Base-by-base conservation (phyloP, 2,329 filamentous ascomycete species). In the Pyrenophora tritici-repentis region DNA sequence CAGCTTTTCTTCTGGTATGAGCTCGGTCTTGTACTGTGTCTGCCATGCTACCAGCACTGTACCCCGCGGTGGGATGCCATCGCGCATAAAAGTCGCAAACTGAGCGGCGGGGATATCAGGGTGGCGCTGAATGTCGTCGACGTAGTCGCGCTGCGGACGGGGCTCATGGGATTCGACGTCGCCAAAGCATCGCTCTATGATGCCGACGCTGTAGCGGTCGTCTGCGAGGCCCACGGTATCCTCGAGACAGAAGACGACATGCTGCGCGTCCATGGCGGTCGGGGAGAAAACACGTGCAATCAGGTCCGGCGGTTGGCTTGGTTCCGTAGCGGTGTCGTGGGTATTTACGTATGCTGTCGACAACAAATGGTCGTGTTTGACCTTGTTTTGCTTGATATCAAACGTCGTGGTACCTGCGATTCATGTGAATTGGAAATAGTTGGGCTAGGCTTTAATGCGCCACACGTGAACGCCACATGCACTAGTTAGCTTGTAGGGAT, bases 1-100 rank as follows among this genome's bases (percentile, higher is more conserved):
- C 36, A 85, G 70, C 18, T 78, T 74, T 9, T 75, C 59, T 41
- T 74, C 71, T 1, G 70, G 69, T 22, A 79, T 66, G 14, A 79
- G 64, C 48, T 77, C 72, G 2, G 74, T 71, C 44, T 62, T 67
- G 39, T 71, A 68, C 57, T 78, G 76, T 26, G 59, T 70, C 57
- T 77, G 60, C 79, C 80, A 76, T 63, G 73, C 71, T 9, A 84
- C 75, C 20, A 81, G 75, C 7, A 82, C 78, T 35, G 79, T 80
- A 49, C 78, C 79, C 42, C 75, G 75, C 2, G 82, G 80, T 0
- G 82, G 82, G 57, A 78, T 72, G 49, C 78, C 77, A 16, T 69
- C 72, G 36, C 62, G 67, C 58, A 77, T 59, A 55, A 79, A 80
- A 20, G 67, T 63, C 24, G 63, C 56, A 44, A 76, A 78, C 6